These are phyloP conservation scores for Monosporascus sp. DNA, from an alignment of 2,329 filamentous ascomycete genomes.

Conservation along the genomic window DNA sequence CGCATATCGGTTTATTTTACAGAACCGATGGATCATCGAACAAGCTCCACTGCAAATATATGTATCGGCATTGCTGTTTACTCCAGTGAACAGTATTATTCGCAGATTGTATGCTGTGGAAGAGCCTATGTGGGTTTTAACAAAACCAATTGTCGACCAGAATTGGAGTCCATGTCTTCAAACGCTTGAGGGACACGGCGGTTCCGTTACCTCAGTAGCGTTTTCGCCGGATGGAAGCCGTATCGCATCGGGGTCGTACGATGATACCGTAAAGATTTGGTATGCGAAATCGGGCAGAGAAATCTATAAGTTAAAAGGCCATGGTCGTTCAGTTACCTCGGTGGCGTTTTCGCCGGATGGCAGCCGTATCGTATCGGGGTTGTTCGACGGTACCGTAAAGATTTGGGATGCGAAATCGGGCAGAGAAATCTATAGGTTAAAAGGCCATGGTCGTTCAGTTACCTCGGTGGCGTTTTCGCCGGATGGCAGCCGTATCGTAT, in stretches of 20 bases:
- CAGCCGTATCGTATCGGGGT: background rate
- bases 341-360: slow-evolving; percentile 1
- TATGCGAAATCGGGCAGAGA: background rate
- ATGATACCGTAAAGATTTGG: slow-evolving; percentile 1
- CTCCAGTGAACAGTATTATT: too few relatives aligned
- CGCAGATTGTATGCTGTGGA: too few relatives aligned
- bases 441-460: background rate
- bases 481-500: background rate
- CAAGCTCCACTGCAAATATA: too few relatives aligned
- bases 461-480: background rate
- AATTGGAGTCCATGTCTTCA: too few relatives aligned
- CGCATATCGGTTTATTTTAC: too few relatives aligned
- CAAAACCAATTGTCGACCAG: too few relatives aligned
- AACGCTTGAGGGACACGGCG: background rate
- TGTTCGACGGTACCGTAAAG: background rate
- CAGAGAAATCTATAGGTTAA: too few relatives aligned
- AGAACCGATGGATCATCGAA: too few relatives aligned
- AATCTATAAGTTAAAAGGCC: background rate
- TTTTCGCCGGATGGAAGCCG: background rate
- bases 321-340: background rate
- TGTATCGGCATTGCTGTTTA: too few relatives aligned
- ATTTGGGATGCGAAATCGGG: background rate
- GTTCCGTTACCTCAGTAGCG: background rate
- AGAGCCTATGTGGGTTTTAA: too few relatives aligned
- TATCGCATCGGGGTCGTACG: background rate